These are phyloP conservation scores for Pythium sp. DNA, from an alignment of 352 stramenopile genomes.

Conservation along the genomic window DNA sequence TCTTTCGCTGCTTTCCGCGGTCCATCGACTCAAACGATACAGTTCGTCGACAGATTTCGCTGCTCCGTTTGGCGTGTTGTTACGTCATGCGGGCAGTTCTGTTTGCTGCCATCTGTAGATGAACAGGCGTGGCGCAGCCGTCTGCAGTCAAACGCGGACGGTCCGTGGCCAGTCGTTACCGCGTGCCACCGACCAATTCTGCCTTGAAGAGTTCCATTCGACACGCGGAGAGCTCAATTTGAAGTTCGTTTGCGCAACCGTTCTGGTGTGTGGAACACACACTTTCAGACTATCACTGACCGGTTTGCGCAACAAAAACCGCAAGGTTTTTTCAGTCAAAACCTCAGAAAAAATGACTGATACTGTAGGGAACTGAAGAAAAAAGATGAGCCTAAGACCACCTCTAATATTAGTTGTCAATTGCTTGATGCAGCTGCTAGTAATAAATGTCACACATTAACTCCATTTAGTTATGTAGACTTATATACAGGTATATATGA, in stretches of 20 bases:
- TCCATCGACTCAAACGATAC: not conserved
- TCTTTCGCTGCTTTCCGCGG: conserved; percentile 3
- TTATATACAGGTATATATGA: not conserved
- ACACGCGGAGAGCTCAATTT: not conserved
- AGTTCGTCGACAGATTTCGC: conserved; percentile 6
- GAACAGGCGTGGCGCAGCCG: not conserved
- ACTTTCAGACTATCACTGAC: not conserved
- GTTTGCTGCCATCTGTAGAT: not conserved
- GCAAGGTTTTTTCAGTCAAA: conserved; percentile 5
- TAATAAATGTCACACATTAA: not conserved
- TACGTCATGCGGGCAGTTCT: not conserved
- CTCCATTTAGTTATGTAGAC: not conserved
- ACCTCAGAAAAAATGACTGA: conserved; percentile 1
- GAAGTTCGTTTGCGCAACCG: conserved; percentile 2
- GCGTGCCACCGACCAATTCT: not conserved
- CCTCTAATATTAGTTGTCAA: not conserved
- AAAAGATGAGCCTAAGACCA: not conserved
- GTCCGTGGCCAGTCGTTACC: not conserved
- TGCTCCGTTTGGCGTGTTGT: conserved; percentile 3
- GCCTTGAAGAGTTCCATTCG: not conserved
- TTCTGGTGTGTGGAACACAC: not conserved
- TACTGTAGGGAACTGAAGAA: not conserved
- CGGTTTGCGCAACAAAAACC: conserved; percentile 3
- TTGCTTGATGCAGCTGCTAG: not conserved
- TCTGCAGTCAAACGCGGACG: not conserved